Conservation (phyloP, 148 eudicot genomes). For the Rhododendron vialii region DNA sequence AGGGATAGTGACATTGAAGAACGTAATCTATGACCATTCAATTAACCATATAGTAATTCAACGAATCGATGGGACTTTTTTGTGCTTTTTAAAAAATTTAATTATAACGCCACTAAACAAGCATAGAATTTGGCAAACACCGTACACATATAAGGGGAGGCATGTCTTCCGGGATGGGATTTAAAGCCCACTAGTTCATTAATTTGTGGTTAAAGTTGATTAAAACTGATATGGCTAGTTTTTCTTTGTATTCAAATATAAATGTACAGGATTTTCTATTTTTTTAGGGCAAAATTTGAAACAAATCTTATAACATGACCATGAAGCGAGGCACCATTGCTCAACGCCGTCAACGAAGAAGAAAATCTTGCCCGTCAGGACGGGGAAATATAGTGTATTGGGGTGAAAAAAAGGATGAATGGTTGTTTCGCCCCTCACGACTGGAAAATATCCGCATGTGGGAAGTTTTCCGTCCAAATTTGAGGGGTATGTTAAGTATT, state of each 20-base stretch:
- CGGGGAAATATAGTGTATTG: no score
- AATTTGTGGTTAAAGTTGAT: not conserved
- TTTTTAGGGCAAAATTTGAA: not conserved
- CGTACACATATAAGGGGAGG: not conserved
- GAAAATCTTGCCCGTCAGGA: no score
- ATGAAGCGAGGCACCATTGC: not conserved
- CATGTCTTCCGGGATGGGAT: conserved; percentile 15
- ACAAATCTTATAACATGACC: not conserved
- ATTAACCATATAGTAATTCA: not conserved
- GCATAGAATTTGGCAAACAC: not conserved
- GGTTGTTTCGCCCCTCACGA: no score
- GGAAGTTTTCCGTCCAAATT: no score
- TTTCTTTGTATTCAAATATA: not conserved
- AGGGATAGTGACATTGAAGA: not conserved
- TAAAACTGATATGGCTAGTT: not conserved
- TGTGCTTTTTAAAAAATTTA: not conserved
- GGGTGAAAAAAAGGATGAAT: no score
- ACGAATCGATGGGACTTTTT: not conserved
- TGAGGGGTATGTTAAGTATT: no score
- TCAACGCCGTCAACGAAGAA: no score
- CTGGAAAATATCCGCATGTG: no score
- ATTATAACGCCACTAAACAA: not conserved
- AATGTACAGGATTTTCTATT: not conserved
- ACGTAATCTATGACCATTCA: not conserved
- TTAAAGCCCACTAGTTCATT: conserved; percentile 1